These are phyloP conservation scores for Lactarius vividus DNA, from an alignment of 768 basidiomycete species.

Conservation along the genomic window DNA sequence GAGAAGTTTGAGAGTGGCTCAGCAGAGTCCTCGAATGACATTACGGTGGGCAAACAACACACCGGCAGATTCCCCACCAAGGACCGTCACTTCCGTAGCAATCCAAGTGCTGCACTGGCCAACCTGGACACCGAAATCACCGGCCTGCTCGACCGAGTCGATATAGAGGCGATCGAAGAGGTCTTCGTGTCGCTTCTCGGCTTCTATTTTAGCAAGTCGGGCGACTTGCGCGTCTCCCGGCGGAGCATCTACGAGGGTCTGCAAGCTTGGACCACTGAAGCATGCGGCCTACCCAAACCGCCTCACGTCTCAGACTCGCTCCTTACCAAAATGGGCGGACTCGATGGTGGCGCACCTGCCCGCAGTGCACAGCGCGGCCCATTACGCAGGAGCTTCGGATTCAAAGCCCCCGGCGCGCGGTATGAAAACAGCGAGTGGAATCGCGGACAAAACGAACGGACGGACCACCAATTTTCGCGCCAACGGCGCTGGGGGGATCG, in stretches of 20 bases:
- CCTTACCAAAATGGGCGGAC: slow-evolving; percentile 20
- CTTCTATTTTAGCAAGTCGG: slow-evolving; percentile 17
- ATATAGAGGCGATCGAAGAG: slow-evolving; percentile 19
- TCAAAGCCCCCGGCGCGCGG: slow-evolving; percentile 4
- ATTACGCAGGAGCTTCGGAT: slow-evolving; percentile 8
- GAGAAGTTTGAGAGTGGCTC: slow-evolving; percentile 47
- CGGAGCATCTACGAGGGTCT: slow-evolving; percentile 18
- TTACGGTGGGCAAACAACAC: not conserved
- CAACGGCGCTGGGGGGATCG: not conserved
- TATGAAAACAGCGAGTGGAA: slow-evolving; percentile 13
- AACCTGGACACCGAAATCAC: slow-evolving; percentile 28
- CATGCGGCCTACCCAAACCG: slow-evolving; percentile 15
- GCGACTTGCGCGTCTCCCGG: slow-evolving; percentile 15
- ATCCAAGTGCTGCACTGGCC: slow-evolving; percentile 9
- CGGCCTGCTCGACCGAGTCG: slow-evolving; percentile 18
- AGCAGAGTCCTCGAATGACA: slow-evolving; percentile 33
- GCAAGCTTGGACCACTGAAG: slow-evolving; percentile 26
- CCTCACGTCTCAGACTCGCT: slow-evolving; percentile 20
- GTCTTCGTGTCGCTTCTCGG: slow-evolving; percentile 26
- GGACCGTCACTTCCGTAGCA: not conserved
- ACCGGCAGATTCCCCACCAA: not conserved
- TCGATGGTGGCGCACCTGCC: not conserved
- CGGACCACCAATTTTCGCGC: not conserved
- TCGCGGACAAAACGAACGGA: slow-evolving; percentile 14
- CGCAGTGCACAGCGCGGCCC: not conserved